phyloP scores from a whole-genome alignment of 2,329 filamentous ascomycete species.

The Rasamsonia emersonii region DNA sequence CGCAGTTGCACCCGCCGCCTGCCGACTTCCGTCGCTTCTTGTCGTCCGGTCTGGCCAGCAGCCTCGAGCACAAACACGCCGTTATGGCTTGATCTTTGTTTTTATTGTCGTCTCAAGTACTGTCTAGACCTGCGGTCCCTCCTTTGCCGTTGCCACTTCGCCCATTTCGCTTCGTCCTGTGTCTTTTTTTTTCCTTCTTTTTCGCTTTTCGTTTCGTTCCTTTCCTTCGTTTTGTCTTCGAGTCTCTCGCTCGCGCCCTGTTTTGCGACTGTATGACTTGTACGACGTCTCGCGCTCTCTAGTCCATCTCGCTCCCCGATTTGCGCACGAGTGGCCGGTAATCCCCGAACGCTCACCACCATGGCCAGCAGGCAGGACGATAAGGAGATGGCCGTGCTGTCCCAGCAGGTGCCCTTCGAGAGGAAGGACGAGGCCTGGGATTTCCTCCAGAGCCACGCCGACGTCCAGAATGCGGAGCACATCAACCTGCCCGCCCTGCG shows the following conservation, averaged over 20 bases:
- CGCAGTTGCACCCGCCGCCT: no score
- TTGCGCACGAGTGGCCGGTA: no score
- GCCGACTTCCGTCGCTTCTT: no score
- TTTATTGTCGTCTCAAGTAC: background rate
- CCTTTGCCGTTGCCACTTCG: background rate
- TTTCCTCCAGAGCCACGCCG: slow-evolving; percentile 28
- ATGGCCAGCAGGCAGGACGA: no score
- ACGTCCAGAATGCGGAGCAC: slow-evolving; percentile 13
- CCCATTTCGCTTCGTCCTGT: background rate
- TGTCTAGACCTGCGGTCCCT: background rate
- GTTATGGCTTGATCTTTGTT: slow-evolving; percentile 8
- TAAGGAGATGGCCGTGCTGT: slow-evolving; percentile 1
- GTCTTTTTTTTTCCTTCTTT: background rate
- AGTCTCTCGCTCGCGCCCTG: background rate
- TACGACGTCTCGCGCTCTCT: slow-evolving; percentile 1
- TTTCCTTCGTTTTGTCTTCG: background rate
- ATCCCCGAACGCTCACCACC: no score
- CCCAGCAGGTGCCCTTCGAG: slow-evolving; percentile 2
- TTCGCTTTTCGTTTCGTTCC: background rate
- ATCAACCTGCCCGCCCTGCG: slow-evolving; percentile 41
- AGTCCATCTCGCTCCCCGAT: background rate
- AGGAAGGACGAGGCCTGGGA: slow-evolving; percentile 24
- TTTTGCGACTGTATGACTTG: slow-evolving; percentile 1
- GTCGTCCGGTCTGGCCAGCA: no score
- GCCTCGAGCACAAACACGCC: slow-evolving; percentile 16